A percentile compares a stretch with the other conserved stretches of the same genome.
These are phyloP conservation scores for Botrytis hyacinthi DNA, from an alignment of 2,329 filamentous ascomycete genomes.

Conservation along the genomic window DNA sequence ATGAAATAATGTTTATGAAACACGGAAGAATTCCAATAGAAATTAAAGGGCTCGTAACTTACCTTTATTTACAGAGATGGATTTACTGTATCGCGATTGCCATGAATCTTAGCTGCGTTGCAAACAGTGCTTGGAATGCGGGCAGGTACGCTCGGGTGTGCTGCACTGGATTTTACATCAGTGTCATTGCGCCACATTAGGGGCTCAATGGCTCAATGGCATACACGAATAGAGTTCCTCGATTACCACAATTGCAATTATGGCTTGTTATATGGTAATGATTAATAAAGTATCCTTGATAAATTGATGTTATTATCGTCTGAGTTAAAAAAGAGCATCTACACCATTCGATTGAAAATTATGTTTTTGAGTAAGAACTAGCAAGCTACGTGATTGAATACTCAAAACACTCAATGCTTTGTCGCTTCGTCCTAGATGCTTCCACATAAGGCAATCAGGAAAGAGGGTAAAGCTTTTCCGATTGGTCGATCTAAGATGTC, in stretches of 20 bases:
- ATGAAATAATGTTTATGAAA: no score
- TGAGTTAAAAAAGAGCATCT: background rate
- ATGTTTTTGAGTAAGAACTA: background rate
- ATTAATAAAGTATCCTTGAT: background rate
- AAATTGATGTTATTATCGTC: background rate
- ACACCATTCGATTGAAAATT: background rate
- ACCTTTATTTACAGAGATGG: background rate
- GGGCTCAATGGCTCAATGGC: no score
- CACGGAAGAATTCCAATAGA: no score
- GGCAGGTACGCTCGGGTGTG: background rate
- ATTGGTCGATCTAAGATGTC: background rate
- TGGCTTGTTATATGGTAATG: background rate
- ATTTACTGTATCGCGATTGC: background rate
- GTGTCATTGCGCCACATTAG: background rate
- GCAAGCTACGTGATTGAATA: background rate
- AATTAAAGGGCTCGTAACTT: background rate
- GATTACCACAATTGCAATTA: background rate
- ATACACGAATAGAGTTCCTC: background rate
- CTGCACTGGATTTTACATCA: background rate
- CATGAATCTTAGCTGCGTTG: background rate
- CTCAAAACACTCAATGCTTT: background rate
- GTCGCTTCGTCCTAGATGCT: background rate
- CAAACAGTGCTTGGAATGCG: constrained; percentile 1
- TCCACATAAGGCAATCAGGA: background rate
- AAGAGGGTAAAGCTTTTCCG: background rate